phyloP scores from a whole-genome alignment of 495 filamentous ascomycete species.

The Bathelium albidoporum region DNA sequence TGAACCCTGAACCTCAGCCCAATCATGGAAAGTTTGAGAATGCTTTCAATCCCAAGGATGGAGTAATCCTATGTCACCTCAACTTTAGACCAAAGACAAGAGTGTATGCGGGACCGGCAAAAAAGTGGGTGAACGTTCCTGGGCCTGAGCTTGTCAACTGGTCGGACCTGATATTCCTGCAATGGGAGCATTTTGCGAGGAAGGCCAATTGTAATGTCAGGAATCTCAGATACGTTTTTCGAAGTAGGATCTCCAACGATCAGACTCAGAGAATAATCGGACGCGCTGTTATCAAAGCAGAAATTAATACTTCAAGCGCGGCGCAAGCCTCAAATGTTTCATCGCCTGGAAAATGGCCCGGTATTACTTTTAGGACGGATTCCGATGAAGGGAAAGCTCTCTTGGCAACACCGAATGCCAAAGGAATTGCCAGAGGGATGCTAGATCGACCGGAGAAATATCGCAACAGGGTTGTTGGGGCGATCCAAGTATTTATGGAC shows the following conservation, averaged over 20 bases:
- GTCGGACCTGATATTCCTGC: not conserved
- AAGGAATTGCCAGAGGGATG: not conserved
- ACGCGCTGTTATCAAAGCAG: not conserved
- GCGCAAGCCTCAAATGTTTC: not conserved
- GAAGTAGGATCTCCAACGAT: not conserved
- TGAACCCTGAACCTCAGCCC: not conserved
- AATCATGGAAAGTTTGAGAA: not conserved
- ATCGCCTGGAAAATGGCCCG: not conserved
- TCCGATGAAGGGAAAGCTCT: conserved; percentile 3
- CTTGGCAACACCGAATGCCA: conserved; percentile 2
- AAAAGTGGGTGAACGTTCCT: not conserved
- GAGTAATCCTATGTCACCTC: conserved; percentile 2
- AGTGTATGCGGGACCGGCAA: not conserved
- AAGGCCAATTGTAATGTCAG: not conserved
- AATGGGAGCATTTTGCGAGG: conserved; percentile 1
- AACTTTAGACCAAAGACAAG: not conserved
- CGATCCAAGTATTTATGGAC: conserved; percentile 3
- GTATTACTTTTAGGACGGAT: not conserved
- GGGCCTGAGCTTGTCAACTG: not conserved
- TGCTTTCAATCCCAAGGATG: conserved; percentile 3
- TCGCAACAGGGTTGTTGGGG: not conserved
- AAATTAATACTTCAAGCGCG: not conserved
- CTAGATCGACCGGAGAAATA: conserved; percentile 1
- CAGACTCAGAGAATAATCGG: not conserved
- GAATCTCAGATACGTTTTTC: not conserved